phyloP scores from a whole-genome alignment of 169 alveolate genomes.

The Plasmodium berghei region DNA sequence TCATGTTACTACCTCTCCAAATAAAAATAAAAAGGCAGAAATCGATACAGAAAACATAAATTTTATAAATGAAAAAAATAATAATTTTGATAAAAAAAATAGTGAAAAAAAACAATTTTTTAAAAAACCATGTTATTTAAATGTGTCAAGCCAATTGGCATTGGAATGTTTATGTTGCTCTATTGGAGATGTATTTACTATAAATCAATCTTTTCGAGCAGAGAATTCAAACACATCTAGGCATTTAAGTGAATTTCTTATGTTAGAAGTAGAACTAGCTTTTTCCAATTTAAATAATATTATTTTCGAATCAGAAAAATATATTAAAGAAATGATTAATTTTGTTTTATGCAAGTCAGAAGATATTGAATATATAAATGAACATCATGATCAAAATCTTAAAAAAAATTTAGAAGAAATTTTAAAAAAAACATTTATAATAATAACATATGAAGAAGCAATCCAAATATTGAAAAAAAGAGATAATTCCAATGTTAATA shows the following conservation, averaged over 20 bases:
- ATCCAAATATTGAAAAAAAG: conserved; percentile 73
- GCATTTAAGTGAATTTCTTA: conserved; percentile 99
- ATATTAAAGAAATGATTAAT: conserved; percentile 69
- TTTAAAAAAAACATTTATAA: conserved; percentile 34
- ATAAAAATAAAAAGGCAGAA: conserved; percentile 44
- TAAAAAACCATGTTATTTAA: conserved; percentile 93
- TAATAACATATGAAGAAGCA: conserved; percentile 80
- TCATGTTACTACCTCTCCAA: conserved; percentile 93
- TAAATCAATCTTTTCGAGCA: conserved; percentile 99
- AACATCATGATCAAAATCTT: conserved; percentile 40
- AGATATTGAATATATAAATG: conserved; percentile 68
- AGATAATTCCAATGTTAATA: conserved; percentile 8
- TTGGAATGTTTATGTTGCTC: conserved; percentile 96
- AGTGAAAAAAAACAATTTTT: conserved; percentile 37
- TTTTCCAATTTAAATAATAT: conserved; percentile 86
- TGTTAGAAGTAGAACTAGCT: conserved; percentile 99
- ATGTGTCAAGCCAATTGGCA: conserved; percentile 98
- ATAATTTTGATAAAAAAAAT: conserved; percentile 34
- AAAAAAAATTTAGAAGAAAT: conserved; percentile 32
- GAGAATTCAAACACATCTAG: conserved; percentile 97
- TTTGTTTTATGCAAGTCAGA: conserved; percentile 72
- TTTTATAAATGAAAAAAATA: neutral
- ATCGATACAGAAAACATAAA: conserved; percentile 6
- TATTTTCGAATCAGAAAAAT: conserved; percentile 73
- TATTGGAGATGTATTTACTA: conserved; percentile 95